Conservation (phyloP, 2,329 filamentous ascomycete species). For the Neonectria punicea region DNA sequence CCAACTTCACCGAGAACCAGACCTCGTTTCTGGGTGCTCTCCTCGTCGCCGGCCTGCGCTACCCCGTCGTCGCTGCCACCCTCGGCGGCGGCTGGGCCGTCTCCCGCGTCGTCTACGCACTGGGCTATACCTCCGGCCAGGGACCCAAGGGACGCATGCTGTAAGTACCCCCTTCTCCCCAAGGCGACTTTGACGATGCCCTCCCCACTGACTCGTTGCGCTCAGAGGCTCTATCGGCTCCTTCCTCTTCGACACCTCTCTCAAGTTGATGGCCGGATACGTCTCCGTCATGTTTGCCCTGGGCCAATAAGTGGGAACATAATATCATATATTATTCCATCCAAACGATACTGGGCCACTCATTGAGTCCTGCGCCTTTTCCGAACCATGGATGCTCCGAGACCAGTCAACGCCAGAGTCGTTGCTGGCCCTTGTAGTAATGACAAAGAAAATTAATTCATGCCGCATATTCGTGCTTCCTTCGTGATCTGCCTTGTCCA, state of each 20-base stretch:
- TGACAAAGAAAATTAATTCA: conserved; percentile 14
- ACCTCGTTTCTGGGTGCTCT: conserved; percentile 62
- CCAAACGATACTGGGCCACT: conserved; percentile 21
- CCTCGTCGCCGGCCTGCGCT: conserved; percentile 66
- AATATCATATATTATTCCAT: conserved; percentile 23
- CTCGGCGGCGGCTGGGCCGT: conserved; percentile 65
- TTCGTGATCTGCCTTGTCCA: conserved; percentile 19
- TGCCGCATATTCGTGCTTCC: conserved; percentile 25
- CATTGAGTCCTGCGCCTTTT: conserved; percentile 25
- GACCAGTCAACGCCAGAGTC: conserved; percentile 32
- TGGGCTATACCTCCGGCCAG: conserved; percentile 60
- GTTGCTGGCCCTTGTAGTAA: conserved; percentile 16
- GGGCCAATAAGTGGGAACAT: conserved; percentile 37
- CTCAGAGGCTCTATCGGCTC: conserved; percentile 50
- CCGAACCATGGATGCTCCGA: conserved; percentile 27
- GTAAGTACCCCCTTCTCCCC: conserved; percentile 41
- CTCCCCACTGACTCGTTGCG: conserved; percentile 29
- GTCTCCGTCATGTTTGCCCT: conserved; percentile 52
- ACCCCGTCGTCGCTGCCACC: conserved; percentile 60
- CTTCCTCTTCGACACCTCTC: conserved; percentile 48
- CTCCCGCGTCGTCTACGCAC: conserved; percentile 63
- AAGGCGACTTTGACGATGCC: neutral
- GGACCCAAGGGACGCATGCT: conserved; percentile 58
- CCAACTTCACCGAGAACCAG: conserved; percentile 72
- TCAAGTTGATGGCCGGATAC: conserved; percentile 59